Evolutionary conservation across 805 yeast species (phyloP).

Genomic region (Candida ortonii): DNA sequence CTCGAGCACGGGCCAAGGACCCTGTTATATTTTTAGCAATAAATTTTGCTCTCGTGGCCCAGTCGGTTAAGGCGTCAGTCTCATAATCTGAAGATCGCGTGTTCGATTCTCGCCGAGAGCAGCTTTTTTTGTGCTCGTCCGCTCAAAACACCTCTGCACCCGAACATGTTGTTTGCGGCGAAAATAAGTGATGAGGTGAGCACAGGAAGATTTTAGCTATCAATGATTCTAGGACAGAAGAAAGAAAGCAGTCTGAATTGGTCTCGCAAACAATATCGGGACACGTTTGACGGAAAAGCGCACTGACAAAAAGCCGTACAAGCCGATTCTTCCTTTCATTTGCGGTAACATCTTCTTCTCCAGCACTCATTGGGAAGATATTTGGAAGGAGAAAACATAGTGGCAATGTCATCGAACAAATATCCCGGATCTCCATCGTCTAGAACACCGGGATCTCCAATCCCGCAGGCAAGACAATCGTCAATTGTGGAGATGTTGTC

Average conservation of each 20-base stretch:
- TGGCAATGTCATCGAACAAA: constrained; percentile 26
- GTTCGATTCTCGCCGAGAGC: constrained; percentile 41
- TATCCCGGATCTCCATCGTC: constrained; percentile 36
- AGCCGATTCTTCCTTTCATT: too few species aligned
- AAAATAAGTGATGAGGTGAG: constrained; percentile 11
- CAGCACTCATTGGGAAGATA: too few species aligned
- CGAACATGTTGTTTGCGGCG: constrained; percentile 1
- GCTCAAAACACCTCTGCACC: not conserved
- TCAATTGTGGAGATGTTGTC: constrained; percentile 74
- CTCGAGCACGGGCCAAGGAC: too few species aligned
- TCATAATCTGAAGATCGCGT: constrained; percentile 41
- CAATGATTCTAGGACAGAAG: too few species aligned
- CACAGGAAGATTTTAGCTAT: too few species aligned
- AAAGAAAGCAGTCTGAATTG: too few species aligned
- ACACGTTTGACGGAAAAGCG: too few species aligned
- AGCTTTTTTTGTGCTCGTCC: constrained; percentile 14
- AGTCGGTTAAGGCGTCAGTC: constrained; percentile 41
- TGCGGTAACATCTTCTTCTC: too few species aligned
- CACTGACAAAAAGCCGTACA: too few species aligned
- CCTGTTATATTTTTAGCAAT: not conserved
- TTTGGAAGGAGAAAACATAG: not conserved
- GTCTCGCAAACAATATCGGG: too few species aligned
- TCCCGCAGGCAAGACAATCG: constrained; percentile 47
- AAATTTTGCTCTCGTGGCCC: constrained; percentile 35
- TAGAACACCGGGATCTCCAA: constrained; percentile 36